A percentile compares a stretch with the other conserved stretches of the same genome.
Evolutionary conservation across 2,329 filamentous ascomycete species (phyloP).

Genomic region (Hypoxylon sp.): DNA sequence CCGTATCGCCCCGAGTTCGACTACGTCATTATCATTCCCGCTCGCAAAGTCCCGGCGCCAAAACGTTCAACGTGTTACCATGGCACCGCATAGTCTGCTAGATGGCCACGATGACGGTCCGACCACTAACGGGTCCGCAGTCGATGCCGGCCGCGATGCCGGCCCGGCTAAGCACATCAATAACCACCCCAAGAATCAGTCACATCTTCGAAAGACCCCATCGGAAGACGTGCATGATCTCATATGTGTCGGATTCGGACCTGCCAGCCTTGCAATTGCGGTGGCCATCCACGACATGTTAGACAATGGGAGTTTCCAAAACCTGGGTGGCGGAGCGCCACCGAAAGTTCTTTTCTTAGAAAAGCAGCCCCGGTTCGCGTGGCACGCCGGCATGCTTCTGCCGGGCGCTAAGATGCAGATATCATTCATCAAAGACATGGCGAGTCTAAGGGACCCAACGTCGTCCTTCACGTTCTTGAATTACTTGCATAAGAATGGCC

Average conservation of each 20-base stretch:
- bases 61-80: constrained; percentile 22
- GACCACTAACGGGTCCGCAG: constrained; percentile 26
- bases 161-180: constrained; percentile 3
- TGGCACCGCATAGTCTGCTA: constrained; percentile 49
- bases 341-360: constrained; percentile 90
- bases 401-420: constrained; percentile 97
- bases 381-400: constrained; percentile 96
- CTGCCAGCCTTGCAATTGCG: constrained; percentile 88
- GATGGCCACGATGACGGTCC: constrained; percentile 45
- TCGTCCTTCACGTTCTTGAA: constrained; percentile 96
- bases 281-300: constrained; percentile 88
- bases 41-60: not conserved
- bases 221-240: constrained; percentile 81
- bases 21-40: constrained; percentile 27
- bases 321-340: constrained; percentile 52
- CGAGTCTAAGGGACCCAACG: constrained; percentile 85
- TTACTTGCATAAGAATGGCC: constrained; percentile 83
- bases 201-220: constrained; percentile 64
- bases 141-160: constrained; percentile 5
- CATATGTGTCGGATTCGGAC: constrained; percentile 92
- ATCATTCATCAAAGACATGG: constrained; percentile 95
- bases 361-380: constrained; percentile 84
- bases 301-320: constrained; percentile 61
- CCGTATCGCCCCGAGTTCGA: constrained; percentile 6
- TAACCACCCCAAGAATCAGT: constrained; percentile 44